Evolutionary conservation across 345 rosid genomes (phyloP).

Genomic region (Populus alba): DNA sequence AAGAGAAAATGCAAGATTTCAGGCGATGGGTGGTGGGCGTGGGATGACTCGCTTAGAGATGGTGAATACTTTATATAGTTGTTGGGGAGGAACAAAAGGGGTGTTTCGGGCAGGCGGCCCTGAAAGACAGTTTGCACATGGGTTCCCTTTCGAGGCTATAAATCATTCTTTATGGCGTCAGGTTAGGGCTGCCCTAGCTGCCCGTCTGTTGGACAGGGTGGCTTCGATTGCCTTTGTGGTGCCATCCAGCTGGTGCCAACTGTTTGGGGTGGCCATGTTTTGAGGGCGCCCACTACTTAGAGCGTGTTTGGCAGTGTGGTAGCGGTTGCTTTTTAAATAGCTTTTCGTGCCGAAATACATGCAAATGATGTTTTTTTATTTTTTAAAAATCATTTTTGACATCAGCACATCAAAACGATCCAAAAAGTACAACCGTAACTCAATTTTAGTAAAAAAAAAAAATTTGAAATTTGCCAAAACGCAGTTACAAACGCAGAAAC

Average conservation of each 20-base stretch:
- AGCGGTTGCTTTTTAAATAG: no score
- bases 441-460: no score
- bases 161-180: no score
- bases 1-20: background rate
- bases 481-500: no score
- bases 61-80: constrained; percentile 1
- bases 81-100: background rate
- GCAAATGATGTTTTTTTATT: no score
- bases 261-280: background rate
- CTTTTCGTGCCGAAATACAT: no score
- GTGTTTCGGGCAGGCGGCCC: constrained; percentile 13
- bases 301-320: no score
- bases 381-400: no score
- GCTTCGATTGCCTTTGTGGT: background rate
- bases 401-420: no score
- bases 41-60: background rate
- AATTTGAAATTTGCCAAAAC: no score
- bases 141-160: background rate
- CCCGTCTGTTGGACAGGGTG: constrained; percentile 11
- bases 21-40: background rate
- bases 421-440: no score
- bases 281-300: background rate
- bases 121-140: constrained; percentile 9
- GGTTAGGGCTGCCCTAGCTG: background rate
- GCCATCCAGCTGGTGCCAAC: constrained; percentile 22